Evolutionary conservation across 1,139 yeast genomes (phyloP).

Genomic region (Nakaseomyces sp.): DNA sequence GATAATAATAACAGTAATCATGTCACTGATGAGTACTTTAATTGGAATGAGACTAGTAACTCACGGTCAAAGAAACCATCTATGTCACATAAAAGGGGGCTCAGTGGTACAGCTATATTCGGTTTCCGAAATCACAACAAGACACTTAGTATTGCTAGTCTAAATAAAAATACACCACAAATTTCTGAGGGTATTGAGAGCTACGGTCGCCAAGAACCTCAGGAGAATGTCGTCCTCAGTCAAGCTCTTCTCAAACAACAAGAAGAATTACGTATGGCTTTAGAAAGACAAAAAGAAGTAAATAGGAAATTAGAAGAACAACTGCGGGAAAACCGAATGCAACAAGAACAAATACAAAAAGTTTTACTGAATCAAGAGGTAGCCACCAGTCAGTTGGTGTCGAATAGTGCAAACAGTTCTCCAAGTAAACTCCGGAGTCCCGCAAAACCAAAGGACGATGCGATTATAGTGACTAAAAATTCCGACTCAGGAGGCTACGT

Average conservation of each 20-base stretch:
- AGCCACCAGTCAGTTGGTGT: conserved; percentile 15
- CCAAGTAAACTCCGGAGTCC: conserved; percentile 1
- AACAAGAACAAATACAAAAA: conserved; percentile 23
- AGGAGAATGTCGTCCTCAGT: conserved; percentile 11
- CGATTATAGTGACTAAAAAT: conserved; percentile 24
- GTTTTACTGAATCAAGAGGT: conserved; percentile 22
- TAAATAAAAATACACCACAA: conserved; percentile 11
- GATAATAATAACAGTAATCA: no score
- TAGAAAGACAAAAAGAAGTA: conserved; percentile 28
- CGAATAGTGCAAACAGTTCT: conserved; percentile 5
- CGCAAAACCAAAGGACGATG: conserved; percentile 9
- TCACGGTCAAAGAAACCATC: conserved; percentile 4
- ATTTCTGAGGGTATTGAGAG: not conserved
- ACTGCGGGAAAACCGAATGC: conserved; percentile 21
- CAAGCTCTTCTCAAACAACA: conserved; percentile 26
- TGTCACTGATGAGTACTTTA: conserved; percentile 4
- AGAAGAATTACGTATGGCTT: conserved; percentile 23
- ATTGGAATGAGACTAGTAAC: conserved; percentile 7
- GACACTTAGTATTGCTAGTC: conserved; percentile 33
- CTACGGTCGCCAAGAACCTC: not conserved
- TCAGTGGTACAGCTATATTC: conserved; percentile 57
- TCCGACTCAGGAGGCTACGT: conserved; percentile 27
- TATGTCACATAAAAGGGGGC: conserved; percentile 29
- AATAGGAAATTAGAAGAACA: conserved; percentile 26
- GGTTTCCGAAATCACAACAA: conserved; percentile 50